Percentiles rank a stretch among this genome's conserved stretches.
Conservation (phyloP, 352 stramenopile species). For the Elongisporangium prolatum region DNA sequence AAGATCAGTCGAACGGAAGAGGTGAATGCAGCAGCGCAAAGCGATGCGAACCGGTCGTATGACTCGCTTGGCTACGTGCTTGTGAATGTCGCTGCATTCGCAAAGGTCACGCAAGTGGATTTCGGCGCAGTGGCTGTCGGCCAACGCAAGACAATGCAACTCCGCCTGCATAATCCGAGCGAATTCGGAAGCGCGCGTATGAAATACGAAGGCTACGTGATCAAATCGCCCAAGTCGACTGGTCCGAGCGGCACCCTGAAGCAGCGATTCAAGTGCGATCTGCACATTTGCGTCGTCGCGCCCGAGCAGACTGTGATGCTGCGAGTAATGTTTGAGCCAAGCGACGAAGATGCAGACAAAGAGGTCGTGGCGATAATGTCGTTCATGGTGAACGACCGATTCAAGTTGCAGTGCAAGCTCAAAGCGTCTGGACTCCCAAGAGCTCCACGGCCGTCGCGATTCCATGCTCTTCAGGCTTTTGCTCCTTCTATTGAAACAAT, state of each 20-base stretch:
- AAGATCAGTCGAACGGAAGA: not conserved
- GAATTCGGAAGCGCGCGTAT: slow-evolving; percentile 52
- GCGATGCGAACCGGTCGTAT: not conserved
- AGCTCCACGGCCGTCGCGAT: slow-evolving; percentile 7
- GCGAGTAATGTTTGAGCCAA: slow-evolving; percentile 60
- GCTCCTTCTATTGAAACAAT: slow-evolving; percentile 1
- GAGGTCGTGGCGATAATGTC: slow-evolving; percentile 38
- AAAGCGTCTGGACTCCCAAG: slow-evolving; percentile 20
- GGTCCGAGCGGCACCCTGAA: not conserved
- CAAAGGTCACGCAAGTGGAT: slow-evolving; percentile 25
- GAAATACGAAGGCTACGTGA: slow-evolving; percentile 61
- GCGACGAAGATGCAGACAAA: slow-evolving; percentile 27
- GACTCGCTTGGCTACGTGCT: slow-evolving; percentile 17
- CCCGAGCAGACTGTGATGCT: slow-evolving; percentile 46
- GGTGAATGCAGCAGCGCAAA: not conserved
- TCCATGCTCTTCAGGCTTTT: not conserved
- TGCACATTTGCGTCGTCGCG: slow-evolving; percentile 68
- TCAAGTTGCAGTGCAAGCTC: slow-evolving; percentile 45
- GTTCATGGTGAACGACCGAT: slow-evolving; percentile 64
- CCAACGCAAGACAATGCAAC: slow-evolving; percentile 33
- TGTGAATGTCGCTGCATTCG: slow-evolving; percentile 33
- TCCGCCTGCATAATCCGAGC: slow-evolving; percentile 58
- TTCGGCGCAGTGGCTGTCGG: slow-evolving; percentile 55
- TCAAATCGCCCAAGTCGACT: slow-evolving; percentile 22
- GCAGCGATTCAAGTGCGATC: slow-evolving; percentile 60